Evolutionary conservation across 495 filamentous ascomycete species (phyloP).

Genomic region (Neurospora sp.): DNA sequence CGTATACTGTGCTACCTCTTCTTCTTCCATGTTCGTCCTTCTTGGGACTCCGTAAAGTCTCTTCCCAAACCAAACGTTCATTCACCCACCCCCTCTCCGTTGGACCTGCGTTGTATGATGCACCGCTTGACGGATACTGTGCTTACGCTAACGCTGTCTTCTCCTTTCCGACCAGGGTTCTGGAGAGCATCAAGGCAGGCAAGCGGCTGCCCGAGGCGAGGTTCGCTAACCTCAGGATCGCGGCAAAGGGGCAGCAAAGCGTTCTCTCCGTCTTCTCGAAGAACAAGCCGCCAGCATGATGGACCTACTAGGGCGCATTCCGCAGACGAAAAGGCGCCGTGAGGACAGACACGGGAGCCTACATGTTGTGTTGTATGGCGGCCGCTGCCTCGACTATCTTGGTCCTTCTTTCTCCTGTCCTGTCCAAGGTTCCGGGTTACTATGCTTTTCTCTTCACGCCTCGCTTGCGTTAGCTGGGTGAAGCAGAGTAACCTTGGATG

Average conservation of each 20-base stretch:
- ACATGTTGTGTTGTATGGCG: not conserved
- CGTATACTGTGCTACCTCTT: not conserved
- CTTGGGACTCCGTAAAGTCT: not conserved
- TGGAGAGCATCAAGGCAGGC: slow-evolving; percentile 69
- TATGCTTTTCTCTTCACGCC: not conserved
- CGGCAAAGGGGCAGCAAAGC: slow-evolving; percentile 50
- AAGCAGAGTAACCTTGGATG: not conserved
- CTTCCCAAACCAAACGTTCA: not conserved
- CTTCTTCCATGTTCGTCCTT: slow-evolving; percentile 1
- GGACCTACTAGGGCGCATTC: not conserved
- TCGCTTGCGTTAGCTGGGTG: not conserved
- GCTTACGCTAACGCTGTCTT: not conserved
- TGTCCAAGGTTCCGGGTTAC: not conserved
- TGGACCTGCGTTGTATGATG: not conserved
- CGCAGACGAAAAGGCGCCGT: not conserved
- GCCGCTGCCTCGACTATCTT: not conserved
- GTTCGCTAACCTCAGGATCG: slow-evolving; percentile 54
- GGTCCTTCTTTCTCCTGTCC: not conserved
- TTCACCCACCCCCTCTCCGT: not conserved
- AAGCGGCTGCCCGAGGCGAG: slow-evolving; percentile 63
- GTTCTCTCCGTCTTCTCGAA: slow-evolving; percentile 33
- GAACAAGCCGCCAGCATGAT: slow-evolving; percentile 11
- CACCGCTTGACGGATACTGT: slow-evolving; percentile 10
- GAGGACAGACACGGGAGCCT: not conserved
- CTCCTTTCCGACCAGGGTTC: slow-evolving; percentile 38